These are phyloP conservation scores for Dioscorea cayenensis DNA, from an alignment of 116 monocot species.

Conservation along the genomic window DNA sequence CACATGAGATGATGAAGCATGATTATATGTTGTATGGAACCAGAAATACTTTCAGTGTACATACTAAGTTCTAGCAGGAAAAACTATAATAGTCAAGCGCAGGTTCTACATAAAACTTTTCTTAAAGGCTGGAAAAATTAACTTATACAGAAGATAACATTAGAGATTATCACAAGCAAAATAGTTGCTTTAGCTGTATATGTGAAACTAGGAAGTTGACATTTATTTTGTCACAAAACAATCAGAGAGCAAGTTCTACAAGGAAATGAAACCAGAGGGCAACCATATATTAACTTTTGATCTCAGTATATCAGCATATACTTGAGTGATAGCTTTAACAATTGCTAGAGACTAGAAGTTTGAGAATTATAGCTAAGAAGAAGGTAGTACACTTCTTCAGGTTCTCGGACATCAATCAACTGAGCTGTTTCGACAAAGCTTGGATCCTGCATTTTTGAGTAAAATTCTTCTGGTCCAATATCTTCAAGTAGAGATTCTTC, in stretches of 20 bases:
- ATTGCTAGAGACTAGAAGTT: neutral
- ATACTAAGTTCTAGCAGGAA: neutral
- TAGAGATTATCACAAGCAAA: neutral
- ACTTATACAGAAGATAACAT: neutral
- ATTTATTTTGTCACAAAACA: too few species aligned
- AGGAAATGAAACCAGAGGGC: neutral
- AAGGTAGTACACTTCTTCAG: constrained; percentile 80
- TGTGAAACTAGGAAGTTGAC: too few species aligned
- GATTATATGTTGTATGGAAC: neutral
- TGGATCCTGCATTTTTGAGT: constrained; percentile 90
- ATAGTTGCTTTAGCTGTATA: too few species aligned
- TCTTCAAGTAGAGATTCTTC: constrained; percentile 63
- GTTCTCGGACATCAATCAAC: constrained; percentile 95
- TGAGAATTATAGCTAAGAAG: constrained; percentile 6
- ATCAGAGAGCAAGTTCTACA: too few species aligned
- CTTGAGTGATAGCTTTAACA: too few species aligned
- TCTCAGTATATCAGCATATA: too few species aligned
- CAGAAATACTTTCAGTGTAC: neutral
- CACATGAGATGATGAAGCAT: neutral
- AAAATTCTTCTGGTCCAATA: constrained; percentile 71
- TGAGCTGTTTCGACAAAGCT: constrained; percentile 79
- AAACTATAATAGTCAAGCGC: neutral
- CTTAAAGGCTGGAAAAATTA: too few species aligned
- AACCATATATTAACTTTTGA: neutral
- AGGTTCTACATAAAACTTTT: too few species aligned